Percentiles rank a stretch among this genome's conserved stretches.
These are phyloP conservation scores for Cryptosporidium sp. DNA, from an alignment of 169 alveolate genomes.

Conservation along the genomic window DNA sequence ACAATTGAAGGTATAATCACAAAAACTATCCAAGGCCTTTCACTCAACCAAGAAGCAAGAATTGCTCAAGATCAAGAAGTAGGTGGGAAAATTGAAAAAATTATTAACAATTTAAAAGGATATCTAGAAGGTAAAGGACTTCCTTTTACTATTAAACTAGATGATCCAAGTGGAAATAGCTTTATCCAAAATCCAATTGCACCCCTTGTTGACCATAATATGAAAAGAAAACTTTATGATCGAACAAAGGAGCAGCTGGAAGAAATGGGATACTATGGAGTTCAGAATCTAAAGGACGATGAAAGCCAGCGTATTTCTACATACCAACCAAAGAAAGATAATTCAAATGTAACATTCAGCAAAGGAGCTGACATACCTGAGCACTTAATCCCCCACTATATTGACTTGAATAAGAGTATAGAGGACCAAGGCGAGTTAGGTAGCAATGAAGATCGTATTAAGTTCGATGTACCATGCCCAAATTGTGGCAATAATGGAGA, in stretches of 20 bases:
- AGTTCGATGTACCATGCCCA: constrained; percentile 84
- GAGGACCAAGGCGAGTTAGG: constrained; percentile 53
- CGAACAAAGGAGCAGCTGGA: constrained; percentile 88
- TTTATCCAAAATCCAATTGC: constrained; percentile 89
- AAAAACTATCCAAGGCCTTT: constrained; percentile 84
- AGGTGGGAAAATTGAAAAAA: constrained; percentile 84
- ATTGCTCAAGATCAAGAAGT: constrained; percentile 80
- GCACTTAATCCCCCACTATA: constrained; percentile 69
- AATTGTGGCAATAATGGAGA: constrained; percentile 86
- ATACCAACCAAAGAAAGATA: constrained; percentile 48
- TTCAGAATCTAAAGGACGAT: constrained; percentile 78
- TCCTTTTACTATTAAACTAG: constrained; percentile 90
- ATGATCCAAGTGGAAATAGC: constrained; percentile 97
- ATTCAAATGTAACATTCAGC: constrained; percentile 21
- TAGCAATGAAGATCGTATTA: constrained; percentile 56
- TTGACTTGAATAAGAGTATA: constrained; percentile 69
- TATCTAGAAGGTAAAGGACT: constrained; percentile 84
- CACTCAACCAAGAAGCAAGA: constrained; percentile 82
- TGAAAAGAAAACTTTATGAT: constrained; percentile 77
- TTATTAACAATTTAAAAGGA: constrained; percentile 80
- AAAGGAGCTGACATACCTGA: constrained; percentile 76
- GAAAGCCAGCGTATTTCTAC: constrained; percentile 68
- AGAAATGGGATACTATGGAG: constrained; percentile 87
- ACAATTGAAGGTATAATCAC: constrained; percentile 92
- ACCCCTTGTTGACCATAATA: constrained; percentile 80